phyloP scores from a whole-genome alignment of 208 protist species.

The Acanthamoeba triangularis region DNA sequence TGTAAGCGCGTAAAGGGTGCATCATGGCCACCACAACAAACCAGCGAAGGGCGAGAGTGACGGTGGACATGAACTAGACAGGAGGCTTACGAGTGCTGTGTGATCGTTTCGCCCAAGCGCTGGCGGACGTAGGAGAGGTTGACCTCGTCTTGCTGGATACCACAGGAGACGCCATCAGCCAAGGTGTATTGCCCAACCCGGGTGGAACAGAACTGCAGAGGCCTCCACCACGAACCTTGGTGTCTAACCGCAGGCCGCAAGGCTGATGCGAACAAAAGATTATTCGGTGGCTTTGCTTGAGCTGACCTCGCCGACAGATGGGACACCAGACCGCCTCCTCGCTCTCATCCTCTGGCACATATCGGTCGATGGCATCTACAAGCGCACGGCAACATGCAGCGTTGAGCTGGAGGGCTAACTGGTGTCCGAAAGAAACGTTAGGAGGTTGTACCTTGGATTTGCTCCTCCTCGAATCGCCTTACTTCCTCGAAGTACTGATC shows the following conservation, averaged over 20 bases:
- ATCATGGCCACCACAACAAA: too few species aligned
- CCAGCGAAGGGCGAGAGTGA: neutral
- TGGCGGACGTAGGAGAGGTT: slow-evolving; percentile 8
- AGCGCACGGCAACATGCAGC: neutral
- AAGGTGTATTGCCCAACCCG: too few species aligned
- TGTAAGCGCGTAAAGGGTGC: too few species aligned
- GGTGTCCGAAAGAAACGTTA: neutral
- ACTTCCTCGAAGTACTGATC: slow-evolving; percentile 45
- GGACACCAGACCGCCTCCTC: slow-evolving; percentile 21
- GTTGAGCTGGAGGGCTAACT: neutral
- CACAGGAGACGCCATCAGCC: neutral
- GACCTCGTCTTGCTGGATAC: slow-evolving; percentile 5
- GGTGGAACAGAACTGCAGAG: too few species aligned
- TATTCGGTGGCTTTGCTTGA: slow-evolving; percentile 18
- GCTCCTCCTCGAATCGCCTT: neutral
- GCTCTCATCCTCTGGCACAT: neutral
- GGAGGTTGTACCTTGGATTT: neutral
- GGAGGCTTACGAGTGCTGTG: slow-evolving; percentile 27
- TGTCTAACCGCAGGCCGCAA: slow-evolving; percentile 47
- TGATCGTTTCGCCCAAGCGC: neutral
- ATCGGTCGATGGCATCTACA: slow-evolving; percentile 10
- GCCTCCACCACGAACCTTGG: too few species aligned
- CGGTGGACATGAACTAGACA: too few species aligned
- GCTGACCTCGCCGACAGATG: neutral
- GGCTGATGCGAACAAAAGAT: slow-evolving; percentile 24